A percentile compares a stretch with the other conserved stretches of the same genome.
These are phyloP conservation scores for Aspergillus udagawae DNA, from an alignment of 2,329 filamentous ascomycete genomes.

Conservation along the genomic window DNA sequence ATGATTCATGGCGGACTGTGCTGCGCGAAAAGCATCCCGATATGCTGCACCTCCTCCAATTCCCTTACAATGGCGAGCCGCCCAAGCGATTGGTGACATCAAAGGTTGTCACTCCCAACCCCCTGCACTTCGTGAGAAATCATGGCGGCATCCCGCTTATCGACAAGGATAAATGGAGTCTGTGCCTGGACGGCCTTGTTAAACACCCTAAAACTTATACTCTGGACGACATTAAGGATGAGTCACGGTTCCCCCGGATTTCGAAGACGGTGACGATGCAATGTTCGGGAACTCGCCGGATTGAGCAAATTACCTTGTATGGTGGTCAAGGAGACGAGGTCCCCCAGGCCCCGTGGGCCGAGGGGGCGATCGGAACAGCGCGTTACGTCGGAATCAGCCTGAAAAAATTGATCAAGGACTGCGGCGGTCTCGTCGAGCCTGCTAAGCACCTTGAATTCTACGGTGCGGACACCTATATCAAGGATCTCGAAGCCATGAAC, in stretches of 20 bases:
- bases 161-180: conserved; percentile 50
- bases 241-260: conserved; percentile 56
- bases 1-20: conserved; percentile 56
- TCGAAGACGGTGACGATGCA: conserved; percentile 60
- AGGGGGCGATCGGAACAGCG: conserved; percentile 66
- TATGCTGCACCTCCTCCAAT: conserved; percentile 60
- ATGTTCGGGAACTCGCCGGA: conserved; percentile 64
- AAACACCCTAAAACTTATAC: conserved; percentile 55
- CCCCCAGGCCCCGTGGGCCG: conserved; percentile 51
- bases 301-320: conserved; percentile 65
- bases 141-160: conserved; percentile 69
- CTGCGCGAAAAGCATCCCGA: conserved; percentile 55
- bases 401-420: conserved; percentile 67
- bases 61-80: conserved; percentile 62
- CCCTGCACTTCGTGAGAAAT: conserved; percentile 65
- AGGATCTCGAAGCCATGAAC: conserved; percentile 61
- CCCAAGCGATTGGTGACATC: conserved; percentile 56
- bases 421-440: conserved; percentile 55
- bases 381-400: conserved; percentile 60
- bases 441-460: conserved; percentile 64
- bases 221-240: conserved; percentile 58
- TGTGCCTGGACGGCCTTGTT: conserved; percentile 59
- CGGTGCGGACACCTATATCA: conserved; percentile 71
- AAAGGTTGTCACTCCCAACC: conserved; percentile 57
- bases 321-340: conserved; percentile 64